These are phyloP conservation scores for Chloris gayana DNA, from an alignment of 176 grass and related monocot genomes.

Conservation along the genomic window DNA sequence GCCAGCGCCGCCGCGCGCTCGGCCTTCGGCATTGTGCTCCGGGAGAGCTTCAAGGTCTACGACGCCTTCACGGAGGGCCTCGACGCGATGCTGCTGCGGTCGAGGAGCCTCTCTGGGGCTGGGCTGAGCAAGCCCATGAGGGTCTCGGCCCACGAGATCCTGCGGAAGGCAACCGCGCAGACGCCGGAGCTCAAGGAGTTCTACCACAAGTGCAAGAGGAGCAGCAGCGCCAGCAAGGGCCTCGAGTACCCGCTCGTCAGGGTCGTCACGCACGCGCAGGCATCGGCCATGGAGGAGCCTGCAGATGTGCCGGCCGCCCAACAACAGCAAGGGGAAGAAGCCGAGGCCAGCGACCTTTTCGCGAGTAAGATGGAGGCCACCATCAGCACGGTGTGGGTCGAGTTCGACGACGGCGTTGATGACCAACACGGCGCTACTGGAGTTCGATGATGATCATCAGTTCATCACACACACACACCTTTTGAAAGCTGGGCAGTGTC, in stretches of 20 bases:
- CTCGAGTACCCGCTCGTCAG: conserved; percentile 84
- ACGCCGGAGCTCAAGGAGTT: conserved; percentile 75
- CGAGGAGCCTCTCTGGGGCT: conserved; percentile 21
- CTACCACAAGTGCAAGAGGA: conserved; percentile 83
- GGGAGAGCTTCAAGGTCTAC: conserved; percentile 93
- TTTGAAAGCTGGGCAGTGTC: conserved; percentile 20
- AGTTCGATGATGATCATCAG: not conserved
- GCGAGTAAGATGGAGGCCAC: conserved; percentile 71
- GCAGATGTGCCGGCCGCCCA: not conserved
- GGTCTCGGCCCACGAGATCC: conserved; percentile 51
- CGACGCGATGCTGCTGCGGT: conserved; percentile 41
- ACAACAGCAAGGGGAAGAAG: conserved; percentile 5
- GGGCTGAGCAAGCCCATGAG: conserved; percentile 40
- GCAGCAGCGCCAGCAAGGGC: conserved; percentile 47
- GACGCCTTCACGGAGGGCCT: conserved; percentile 59
- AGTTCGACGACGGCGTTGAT: conserved; percentile 65
- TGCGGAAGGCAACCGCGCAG: conserved; percentile 72
- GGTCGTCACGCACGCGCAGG: conserved; percentile 58
- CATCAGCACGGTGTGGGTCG: conserved; percentile 91
- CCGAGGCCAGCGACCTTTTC: conserved; percentile 3
- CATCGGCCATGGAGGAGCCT: conserved; percentile 47
- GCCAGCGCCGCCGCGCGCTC: conserved; percentile 49
- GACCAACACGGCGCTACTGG: not conserved
- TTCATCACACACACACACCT: too few relatives aligned
- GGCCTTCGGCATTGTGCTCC: conserved; percentile 75